These are phyloP conservation scores for Chlorella sp. DNA, from an alignment of 139 green algal species.

Conservation along the genomic window DNA sequence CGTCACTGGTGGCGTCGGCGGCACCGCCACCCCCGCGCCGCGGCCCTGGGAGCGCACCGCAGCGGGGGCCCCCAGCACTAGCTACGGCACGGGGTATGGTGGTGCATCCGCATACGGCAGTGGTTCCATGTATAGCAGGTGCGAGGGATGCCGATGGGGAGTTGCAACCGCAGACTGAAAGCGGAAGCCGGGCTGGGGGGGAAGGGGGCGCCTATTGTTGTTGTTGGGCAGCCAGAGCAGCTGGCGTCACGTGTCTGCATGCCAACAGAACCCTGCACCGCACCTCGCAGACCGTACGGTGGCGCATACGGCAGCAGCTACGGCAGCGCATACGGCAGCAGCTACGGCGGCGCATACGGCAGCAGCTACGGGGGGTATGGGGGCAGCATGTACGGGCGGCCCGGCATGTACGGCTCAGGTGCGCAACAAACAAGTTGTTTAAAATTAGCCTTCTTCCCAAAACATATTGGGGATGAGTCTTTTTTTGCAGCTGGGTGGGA, in stretches of 20 bases:
- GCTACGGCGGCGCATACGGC: constrained; percentile 22
- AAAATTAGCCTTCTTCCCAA: too few relatives aligned
- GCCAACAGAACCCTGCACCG: background rate
- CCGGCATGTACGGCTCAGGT: constrained; percentile 51
- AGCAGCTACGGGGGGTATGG: background rate
- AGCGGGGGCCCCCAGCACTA: background rate
- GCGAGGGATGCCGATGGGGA: background rate
- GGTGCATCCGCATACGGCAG: constrained; percentile 18
- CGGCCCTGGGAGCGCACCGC: constrained; percentile 54
- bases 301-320: constrained; percentile 26
- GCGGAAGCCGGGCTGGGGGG: too few relatives aligned
- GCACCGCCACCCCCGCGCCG: background rate
- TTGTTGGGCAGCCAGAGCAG: too few relatives aligned
- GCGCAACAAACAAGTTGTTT: too few relatives aligned
- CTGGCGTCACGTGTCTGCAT: too few relatives aligned
- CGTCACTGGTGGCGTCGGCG: background rate
- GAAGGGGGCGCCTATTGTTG: too few relatives aligned
- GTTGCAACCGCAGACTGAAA: too few relatives aligned
- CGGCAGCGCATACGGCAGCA: constrained; percentile 18
- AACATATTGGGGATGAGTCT: too few relatives aligned
- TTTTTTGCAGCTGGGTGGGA: too few relatives aligned
- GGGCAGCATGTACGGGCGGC: constrained; percentile 49
- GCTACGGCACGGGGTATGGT: constrained; percentile 9
- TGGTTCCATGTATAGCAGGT: constrained; percentile 7
- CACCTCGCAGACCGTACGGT: constrained; percentile 7